phyloP scores from a whole-genome alignment of 2,329 filamentous ascomycete species.

The Alternaria atra region DNA sequence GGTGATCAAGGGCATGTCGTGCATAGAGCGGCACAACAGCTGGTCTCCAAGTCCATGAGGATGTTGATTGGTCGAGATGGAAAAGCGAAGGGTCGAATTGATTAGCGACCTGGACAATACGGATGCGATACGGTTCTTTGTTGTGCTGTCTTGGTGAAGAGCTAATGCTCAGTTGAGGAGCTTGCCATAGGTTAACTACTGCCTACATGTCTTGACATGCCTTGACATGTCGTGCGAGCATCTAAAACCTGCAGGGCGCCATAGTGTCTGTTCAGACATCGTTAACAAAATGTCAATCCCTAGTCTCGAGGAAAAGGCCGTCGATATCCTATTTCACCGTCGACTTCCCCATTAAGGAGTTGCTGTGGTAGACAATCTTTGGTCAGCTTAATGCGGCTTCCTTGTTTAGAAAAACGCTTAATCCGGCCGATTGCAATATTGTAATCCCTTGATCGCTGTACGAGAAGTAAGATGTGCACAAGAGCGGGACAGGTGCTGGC shows the following conservation, averaged over 20 bases:
- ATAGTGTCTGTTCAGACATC: not conserved
- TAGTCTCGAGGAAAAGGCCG: not conserved
- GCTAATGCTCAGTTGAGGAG: not conserved
- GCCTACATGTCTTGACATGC: not conserved
- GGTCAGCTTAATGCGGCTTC: not conserved
- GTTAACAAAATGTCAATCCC: not conserved
- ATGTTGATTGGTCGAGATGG: not conserved
- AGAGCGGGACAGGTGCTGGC: slow-evolving; percentile 2
- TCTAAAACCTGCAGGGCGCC: not conserved
- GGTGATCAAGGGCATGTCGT: slow-evolving; percentile 22
- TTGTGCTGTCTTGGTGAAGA: slow-evolving; percentile 1
- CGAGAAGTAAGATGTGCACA: slow-evolving; percentile 1
- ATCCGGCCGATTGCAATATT: not conserved
- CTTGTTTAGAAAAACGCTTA: not conserved
- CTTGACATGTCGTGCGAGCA: not conserved
- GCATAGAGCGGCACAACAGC: slow-evolving; percentile 17
- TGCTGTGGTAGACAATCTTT: not conserved
- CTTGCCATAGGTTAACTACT: not conserved
- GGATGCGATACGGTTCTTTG: slow-evolving; percentile 3
- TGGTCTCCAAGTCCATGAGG: slow-evolving; percentile 1
- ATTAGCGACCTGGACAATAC: not conserved
- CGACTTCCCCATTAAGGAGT: not conserved
- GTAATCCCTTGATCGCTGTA: slow-evolving; percentile 4
- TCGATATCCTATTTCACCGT: slow-evolving; percentile 1
- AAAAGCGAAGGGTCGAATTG: not conserved